Evolutionary conservation across 2,329 filamentous ascomycete species (phyloP), one percentile per base, ranked within the genome.

Genomic region (Pyricularia grisea): DNA sequence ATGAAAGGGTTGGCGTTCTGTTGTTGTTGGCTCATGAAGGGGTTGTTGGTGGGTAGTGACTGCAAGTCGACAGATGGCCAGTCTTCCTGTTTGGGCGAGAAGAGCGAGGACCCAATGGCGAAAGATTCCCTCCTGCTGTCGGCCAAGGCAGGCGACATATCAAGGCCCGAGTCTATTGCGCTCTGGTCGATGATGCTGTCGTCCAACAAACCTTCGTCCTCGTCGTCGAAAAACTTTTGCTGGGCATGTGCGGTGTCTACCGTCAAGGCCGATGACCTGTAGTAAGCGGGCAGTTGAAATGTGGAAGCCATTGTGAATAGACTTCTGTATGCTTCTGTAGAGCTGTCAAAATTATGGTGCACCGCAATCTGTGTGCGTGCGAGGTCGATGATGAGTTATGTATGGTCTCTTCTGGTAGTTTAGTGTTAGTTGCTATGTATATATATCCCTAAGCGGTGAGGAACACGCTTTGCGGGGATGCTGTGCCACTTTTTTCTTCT

Each of bases 1-100:
- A 89, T 85, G 81, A 91, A 94, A 67, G 87, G 87, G 80, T 88
- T 88, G 80, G 83, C 87, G 80, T 80, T 84, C 72, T 86, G 84
- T 67, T 77, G 76, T 69, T 87, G 84, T 72, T 90, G 82, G 72
- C 85, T 85, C 74, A 87, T 77, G 79, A 88, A 89, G 55, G 87
- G 85, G 79, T 88, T 88, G 78, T 87, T 88, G 69, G 87, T 88
- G 17, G 85, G 83, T 69, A 87, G 79, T 20, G 86, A 86, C 77
- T 88, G 87, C 86, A 89, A 88, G 71, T 89, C 87, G 70, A 88
- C 84, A 33, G 65, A 67, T 71, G 86, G 84, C 87, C 87, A 90
- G 73, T 88, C 81, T 74, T 90, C 87, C 11, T 84, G 82, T 79
- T 90, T 90, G 72, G 87, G 87, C 25, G 87, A 90, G 81, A 90